These are phyloP conservation scores for Aquilaria yunnanensis DNA, from an alignment of 345 rosid genomes.

Conservation along the genomic window DNA sequence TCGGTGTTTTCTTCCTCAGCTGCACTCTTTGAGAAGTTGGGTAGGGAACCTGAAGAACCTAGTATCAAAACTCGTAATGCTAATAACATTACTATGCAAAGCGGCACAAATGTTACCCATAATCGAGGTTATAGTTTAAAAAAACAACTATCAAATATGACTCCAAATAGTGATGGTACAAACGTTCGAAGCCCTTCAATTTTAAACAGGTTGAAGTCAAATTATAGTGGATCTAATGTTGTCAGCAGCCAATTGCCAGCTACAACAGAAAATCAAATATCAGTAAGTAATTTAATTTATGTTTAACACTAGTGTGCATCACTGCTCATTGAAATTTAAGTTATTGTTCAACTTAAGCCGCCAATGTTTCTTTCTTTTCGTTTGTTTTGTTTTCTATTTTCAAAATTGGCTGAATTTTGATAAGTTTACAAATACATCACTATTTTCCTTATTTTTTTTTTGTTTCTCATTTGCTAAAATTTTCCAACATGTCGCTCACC, in stretches of 20 bases:
- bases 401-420: no score
- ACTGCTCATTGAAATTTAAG: no score
- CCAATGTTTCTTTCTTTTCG: no score
- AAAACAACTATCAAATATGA: conserved; percentile 3
- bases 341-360: no score
- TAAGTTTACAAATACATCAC: no score
- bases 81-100: conserved; percentile 33
- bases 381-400: no score
- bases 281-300: conserved; percentile 19
- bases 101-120: conserved; percentile 33
- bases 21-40: conserved; percentile 55
- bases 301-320: conserved; percentile 18
- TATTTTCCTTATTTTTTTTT: no score
- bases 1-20: conserved; percentile 77
- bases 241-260: conserved; percentile 19
- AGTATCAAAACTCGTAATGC: conserved; percentile 17
- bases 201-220: conserved; percentile 45
- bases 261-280: conserved; percentile 21
- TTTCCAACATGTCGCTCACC: no score
- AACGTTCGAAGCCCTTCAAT: conserved; percentile 31
- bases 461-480: no score
- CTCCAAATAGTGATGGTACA: conserved; percentile 19
- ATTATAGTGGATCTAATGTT: conserved; percentile 37
- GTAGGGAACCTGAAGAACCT: conserved; percentile 24
- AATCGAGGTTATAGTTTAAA: conserved; percentile 23